These are phyloP conservation scores for Lipomyces mesembrius DNA, from an alignment of 805 yeast species.

Conservation along the genomic window DNA sequence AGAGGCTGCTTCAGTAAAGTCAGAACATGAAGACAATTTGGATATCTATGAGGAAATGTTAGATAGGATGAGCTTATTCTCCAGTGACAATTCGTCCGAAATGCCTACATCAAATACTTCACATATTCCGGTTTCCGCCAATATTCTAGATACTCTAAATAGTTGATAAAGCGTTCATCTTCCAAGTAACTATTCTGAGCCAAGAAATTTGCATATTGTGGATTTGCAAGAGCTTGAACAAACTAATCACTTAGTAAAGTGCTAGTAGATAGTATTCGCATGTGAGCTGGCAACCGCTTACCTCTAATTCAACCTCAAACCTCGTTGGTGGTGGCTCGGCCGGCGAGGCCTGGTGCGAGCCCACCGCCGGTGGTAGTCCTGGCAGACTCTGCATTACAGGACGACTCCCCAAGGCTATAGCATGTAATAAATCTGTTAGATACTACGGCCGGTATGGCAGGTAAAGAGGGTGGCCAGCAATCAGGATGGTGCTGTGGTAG, in stretches of 20 bases:
- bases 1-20: constrained; percentile 55
- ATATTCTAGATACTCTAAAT: constrained; percentile 79
- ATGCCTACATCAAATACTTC: constrained; percentile 60
- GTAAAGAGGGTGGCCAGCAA: neutral
- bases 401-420: neutral
- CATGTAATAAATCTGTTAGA: neutral
- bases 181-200: constrained; percentile 83
- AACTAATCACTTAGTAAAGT: constrained; percentile 52
- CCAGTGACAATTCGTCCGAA: constrained; percentile 15
- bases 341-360: constrained; percentile 33
- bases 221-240: constrained; percentile 88
- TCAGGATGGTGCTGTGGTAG: neutral
- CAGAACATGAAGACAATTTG: constrained; percentile 83
- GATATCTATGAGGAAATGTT: constrained; percentile 54
- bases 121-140: constrained; percentile 79
- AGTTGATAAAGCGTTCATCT: constrained; percentile 71
- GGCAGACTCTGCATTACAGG: constrained; percentile 3
- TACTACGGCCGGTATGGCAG: neutral
- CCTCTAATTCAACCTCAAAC: constrained; percentile 87
- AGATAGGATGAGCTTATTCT: neutral
- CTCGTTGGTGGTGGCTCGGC: constrained; percentile 58
- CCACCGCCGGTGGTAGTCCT: neutral
- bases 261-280: neutral
- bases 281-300: constrained; percentile 43
- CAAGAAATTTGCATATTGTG: constrained; percentile 81